These are phyloP conservation scores for Vaccinium macrocarpon DNA, from an alignment of 148 eudicot species.

Conservation along the genomic window DNA sequence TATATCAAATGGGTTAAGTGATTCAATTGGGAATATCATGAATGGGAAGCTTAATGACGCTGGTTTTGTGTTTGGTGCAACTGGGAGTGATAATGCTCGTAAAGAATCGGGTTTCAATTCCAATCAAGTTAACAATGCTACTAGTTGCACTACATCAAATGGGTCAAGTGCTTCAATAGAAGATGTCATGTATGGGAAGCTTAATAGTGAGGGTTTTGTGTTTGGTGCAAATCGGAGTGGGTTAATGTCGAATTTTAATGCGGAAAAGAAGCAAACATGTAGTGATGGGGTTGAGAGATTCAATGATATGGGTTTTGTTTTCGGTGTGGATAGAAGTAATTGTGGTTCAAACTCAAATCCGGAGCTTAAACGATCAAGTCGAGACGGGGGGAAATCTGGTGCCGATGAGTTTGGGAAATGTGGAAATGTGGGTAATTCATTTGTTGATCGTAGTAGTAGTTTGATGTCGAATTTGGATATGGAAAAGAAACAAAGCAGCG, in stretches of 20 bases:
- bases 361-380: conserved; percentile 5
- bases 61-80: conserved; percentile 22
- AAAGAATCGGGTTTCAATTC: conserved; percentile 29
- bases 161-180: conserved; percentile 8
- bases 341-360: conserved; percentile 16
- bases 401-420: conserved; percentile 20
- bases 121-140: conserved; percentile 10
- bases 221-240: conserved; percentile 17
- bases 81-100: not conserved
- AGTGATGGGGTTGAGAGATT: conserved; percentile 17
- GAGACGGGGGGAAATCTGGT: not conserved
- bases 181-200: conserved; percentile 4
- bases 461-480: not conserved
- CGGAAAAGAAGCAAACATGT: conserved; percentile 4
- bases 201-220: conserved; percentile 10
- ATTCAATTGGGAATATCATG: not conserved
- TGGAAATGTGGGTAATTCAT: not conserved
- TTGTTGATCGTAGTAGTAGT: conserved; percentile 6
- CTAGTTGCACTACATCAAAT: not conserved
- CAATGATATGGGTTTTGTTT: conserved; percentile 32
- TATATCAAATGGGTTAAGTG: conserved; percentile 9
- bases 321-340: conserved; percentile 22
- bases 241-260: conserved; percentile 8
- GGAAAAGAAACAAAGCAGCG: not conserved
- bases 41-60: not conserved